Base-by-base conservation (phyloP, 495 filamentous ascomycete species). In the Geopyxis carbonaria region DNA sequence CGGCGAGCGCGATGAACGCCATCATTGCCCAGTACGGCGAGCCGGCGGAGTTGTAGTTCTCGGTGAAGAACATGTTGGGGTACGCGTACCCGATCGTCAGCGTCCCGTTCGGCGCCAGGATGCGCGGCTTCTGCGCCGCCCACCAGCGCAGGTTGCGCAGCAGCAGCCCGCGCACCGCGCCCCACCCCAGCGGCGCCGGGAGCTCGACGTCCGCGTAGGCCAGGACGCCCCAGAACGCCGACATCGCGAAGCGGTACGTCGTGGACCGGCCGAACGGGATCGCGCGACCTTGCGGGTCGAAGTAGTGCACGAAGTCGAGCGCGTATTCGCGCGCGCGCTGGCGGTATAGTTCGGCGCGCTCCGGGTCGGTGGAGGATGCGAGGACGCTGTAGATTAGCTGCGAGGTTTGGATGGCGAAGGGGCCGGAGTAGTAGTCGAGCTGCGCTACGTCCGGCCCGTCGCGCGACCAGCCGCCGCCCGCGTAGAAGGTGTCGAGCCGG, bases 371-470 rank as follows among this genome's bases (percentile, higher is more conserved):
- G 8, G 76, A 68, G 1, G 65, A 77, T 5, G 75, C 76, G 3
- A 84, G 55, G 33, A 77, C 78, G n/a, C 76, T 66, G 55, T 84
- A 86, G 0, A 84, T 63, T 0, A 86, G 64, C 48, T 83, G 77
- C 4, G 82, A 57, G 53, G 77, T 81, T 45, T 83, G 78, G 46
- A 83, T 83, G 3, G 78, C 80, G 50, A 82, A 83, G 37, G 72
- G 75, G 8, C 78, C 79, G 14, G 78, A 83, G 51, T 84, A 84
- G 51, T 84, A 84, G 51, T 83, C 80, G 70, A 84, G 77, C 51
- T 83, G 78, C 42, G 76, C 73, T 41, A 80, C 76, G 10, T 70
- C 74, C 0, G 80, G 78, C 0, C 79, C 79, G 47, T 86, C 80
- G 45, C 80, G 81, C 2, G 73, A 79, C 80, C 80, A 85, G 1